Evolutionary conservation across 768 basidiomycete genomes (phyloP).

Genomic region (Trametes elegans): DNA sequence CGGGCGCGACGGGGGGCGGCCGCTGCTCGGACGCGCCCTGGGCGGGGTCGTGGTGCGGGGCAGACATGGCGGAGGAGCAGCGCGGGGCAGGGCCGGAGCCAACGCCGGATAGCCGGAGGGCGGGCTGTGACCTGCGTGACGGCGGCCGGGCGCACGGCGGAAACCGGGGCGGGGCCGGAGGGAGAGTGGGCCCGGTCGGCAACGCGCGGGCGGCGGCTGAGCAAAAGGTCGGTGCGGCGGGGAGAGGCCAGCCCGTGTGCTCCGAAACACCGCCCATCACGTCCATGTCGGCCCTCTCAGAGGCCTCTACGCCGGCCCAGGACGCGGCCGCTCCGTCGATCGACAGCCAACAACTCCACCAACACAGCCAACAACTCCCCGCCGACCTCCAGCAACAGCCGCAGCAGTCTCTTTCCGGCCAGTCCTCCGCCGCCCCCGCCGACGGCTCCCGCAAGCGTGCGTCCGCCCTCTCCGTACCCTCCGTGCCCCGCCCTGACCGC

Average conservation of each 20-base stretch:
- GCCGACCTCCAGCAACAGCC: constrained; percentile 37
- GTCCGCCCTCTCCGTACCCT: constrained; percentile 26
- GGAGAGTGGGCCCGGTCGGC: constrained; percentile 5
- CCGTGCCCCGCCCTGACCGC: constrained; percentile 21
- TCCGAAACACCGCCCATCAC: constrained; percentile 38
- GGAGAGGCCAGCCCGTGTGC: constrained; percentile 10
- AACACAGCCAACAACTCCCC: constrained; percentile 34
- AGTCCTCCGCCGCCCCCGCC: constrained; percentile 25
- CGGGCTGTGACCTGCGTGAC: background rate
- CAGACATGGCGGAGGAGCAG: constrained; percentile 8
- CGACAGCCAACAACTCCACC: constrained; percentile 54
- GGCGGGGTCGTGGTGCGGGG: constrained; percentile 11
- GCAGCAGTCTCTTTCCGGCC: constrained; percentile 27
- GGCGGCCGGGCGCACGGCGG: background rate
- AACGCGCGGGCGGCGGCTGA: constrained; percentile 2
- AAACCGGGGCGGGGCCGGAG: background rate
- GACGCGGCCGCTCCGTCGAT: constrained; percentile 57
- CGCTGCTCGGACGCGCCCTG: constrained; percentile 18
- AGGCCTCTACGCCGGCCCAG: constrained; percentile 68
- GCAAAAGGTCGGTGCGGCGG: constrained; percentile 13
- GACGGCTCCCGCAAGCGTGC: constrained; percentile 57
- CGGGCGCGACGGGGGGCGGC: constrained; percentile 56
- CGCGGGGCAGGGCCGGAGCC: background rate
- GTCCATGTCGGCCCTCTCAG: constrained; percentile 75
- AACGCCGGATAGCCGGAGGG: constrained; percentile 12